phyloP scores from a whole-genome alignment of 2,329 filamentous ascomycete species.

The Coleophoma cylindrospora region DNA sequence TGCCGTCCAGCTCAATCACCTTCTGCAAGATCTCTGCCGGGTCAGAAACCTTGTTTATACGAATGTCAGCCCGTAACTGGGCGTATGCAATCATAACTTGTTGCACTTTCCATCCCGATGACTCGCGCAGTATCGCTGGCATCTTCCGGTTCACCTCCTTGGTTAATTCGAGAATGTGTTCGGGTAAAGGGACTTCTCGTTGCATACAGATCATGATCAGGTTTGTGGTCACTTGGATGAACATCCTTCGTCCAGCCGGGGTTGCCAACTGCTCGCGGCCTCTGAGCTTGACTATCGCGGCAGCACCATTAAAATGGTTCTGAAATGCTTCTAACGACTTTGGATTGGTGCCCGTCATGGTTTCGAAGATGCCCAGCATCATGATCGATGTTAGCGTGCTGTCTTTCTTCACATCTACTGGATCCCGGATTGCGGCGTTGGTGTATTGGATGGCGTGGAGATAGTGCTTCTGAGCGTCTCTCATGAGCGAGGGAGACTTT shows the following conservation, averaged over 20 bases:
- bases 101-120: constrained; percentile 38
- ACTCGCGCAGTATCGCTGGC: constrained; percentile 3
- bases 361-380: constrained; percentile 50
- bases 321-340: constrained; percentile 46
- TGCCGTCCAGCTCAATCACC: constrained; percentile 18
- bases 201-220: constrained; percentile 48
- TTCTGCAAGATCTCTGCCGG: constrained; percentile 10
- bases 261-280: constrained; percentile 41
- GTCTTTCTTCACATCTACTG: constrained; percentile 42
- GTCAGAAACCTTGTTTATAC: constrained; percentile 26
- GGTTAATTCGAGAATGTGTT: constrained; percentile 32
- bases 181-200: constrained; percentile 41
- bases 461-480: constrained; percentile 45
- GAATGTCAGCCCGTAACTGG: constrained; percentile 15
- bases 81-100: constrained; percentile 30
- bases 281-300: constrained; percentile 43
- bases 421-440: constrained; percentile 42
- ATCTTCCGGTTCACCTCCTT: constrained; percentile 16
- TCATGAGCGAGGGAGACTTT: constrained; percentile 32
- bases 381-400: constrained; percentile 49
- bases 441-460: constrained; percentile 44
- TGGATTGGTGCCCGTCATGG: constrained; percentile 40
- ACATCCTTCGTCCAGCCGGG: constrained; percentile 43
- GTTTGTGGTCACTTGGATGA: constrained; percentile 46
- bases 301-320: constrained; percentile 47